Conservation (phyloP, 2,329 filamentous ascomycete species). For the Diaporthe sp. region DNA sequence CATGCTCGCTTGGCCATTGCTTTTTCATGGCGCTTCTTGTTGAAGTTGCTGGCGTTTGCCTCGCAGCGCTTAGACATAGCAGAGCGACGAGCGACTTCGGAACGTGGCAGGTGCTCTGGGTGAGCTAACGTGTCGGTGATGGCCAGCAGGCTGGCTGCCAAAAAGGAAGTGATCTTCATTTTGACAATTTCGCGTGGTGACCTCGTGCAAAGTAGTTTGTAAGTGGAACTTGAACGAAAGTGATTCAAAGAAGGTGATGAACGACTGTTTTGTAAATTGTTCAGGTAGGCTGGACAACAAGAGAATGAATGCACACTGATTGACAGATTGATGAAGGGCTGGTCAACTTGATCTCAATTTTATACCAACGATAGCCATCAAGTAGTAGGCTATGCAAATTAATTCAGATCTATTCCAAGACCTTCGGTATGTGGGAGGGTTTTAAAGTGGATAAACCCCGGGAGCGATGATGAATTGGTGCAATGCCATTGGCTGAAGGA, state of each 20-base stretch:
- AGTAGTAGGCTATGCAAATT: conserved; percentile 12
- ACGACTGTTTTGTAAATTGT: background rate
- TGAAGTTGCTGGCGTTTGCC: conserved; percentile 17
- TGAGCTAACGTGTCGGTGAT: conserved; percentile 14
- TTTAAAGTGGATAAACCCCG: background rate
- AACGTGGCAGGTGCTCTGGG: background rate
- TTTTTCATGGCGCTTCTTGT: conserved; percentile 37
- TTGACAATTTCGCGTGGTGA: background rate
- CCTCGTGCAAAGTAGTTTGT: no score
- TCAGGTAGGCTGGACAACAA: no score
- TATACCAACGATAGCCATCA: background rate
- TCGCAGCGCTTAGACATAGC: conserved; percentile 37
- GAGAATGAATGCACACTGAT: background rate
- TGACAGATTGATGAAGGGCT: background rate
- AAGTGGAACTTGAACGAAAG: background rate
- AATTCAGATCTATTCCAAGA: conserved; percentile 3
- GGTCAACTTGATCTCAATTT: background rate
- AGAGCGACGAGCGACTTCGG: conserved; percentile 26
- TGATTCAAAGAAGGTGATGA: background rate
- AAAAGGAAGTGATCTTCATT: conserved; percentile 19
- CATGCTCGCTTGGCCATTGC: conserved; percentile 22
- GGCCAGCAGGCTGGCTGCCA: conserved; percentile 32
- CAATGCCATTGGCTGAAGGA: background rate
- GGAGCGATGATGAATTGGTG: conserved; percentile 16
- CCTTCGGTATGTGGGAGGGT: conserved; percentile 21